These are phyloP conservation scores for Trichomonas vaginalis DNA, from an alignment of 208 protist species.

Conservation along the genomic window DNA sequence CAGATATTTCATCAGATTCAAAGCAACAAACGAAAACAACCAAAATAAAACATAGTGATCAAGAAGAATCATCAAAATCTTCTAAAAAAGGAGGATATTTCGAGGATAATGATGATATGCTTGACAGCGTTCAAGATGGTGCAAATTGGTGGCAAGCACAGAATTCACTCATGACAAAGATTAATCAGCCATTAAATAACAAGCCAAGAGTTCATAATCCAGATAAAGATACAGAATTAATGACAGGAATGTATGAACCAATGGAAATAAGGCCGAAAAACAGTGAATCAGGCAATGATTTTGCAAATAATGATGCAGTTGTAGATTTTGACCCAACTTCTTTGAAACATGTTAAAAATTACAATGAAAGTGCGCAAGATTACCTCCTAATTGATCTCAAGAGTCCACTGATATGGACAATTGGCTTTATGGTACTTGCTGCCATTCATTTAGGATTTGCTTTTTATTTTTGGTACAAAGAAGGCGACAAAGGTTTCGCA, in stretches of 20 bases:
- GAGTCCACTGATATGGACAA: neutral
- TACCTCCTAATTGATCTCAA: neutral
- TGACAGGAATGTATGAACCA: too few species aligned
- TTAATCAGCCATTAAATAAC: too few species aligned
- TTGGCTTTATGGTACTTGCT: neutral
- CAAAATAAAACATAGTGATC: neutral
- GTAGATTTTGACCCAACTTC: neutral
- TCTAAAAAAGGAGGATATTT: neutral
- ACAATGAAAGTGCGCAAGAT: neutral
- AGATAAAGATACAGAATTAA: too few species aligned
- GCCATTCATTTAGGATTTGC: neutral
- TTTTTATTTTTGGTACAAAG: neutral
- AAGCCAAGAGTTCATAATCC: too few species aligned
- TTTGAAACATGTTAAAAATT: neutral
- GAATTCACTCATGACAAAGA: neutral
- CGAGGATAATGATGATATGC: neutral
- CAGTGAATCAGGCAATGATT: too few species aligned
- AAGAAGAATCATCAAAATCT: too few species aligned
- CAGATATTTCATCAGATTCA: neutral
- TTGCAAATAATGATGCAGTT: too few species aligned
- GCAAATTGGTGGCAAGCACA: neutral
- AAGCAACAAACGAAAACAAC: neutral
- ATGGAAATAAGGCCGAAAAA: too few species aligned
- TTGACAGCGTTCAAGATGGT: neutral
- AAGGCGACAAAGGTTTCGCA: too few species aligned